phyloP scores from a whole-genome alignment of 1,139 yeast genomes.

The Kurtzmaniella natalensis region DNA sequence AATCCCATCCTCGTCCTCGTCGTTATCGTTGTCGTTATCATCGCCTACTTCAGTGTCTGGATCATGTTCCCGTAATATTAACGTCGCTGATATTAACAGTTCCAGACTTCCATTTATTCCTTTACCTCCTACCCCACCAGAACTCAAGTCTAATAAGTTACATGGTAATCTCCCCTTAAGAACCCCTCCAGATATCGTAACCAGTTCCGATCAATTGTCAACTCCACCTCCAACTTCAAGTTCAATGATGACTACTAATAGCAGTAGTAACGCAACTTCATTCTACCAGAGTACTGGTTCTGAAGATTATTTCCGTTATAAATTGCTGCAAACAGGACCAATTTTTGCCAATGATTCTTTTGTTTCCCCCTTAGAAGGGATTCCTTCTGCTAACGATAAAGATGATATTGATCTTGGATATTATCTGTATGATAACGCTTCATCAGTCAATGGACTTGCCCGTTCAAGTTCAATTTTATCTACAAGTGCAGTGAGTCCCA shows the following conservation, averaged over 20 bases:
- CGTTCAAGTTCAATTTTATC: slow-evolving; percentile 7
- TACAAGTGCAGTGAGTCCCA: slow-evolving; percentile 6
- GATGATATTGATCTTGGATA: not conserved
- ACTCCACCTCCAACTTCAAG: slow-evolving; percentile 4
- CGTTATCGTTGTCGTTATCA: too few species aligned
- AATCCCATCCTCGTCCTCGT: too few species aligned
- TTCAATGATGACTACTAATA: slow-evolving; percentile 4
- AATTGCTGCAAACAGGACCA: slow-evolving; percentile 1
- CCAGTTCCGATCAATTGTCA: slow-evolving; percentile 1
- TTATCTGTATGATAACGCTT: not conserved
- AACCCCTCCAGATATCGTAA: not conserved
- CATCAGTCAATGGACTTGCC: not conserved
- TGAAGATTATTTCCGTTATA: slow-evolving; percentile 7
- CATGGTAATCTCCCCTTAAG: too few species aligned
- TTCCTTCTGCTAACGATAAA: not conserved
- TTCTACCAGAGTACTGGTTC: slow-evolving; percentile 2
- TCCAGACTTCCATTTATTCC: not conserved
- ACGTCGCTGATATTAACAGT: too few species aligned
- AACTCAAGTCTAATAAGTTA: not conserved
- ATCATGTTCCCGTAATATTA: too few species aligned
- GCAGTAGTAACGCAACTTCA: too few species aligned
- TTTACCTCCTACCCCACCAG: slow-evolving; percentile 1
- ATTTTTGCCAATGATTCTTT: not conserved
- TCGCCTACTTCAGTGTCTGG: too few species aligned
- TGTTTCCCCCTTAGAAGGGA: slow-evolving; percentile 6